Percentiles rank a stretch among this genome's conserved stretches.
Conservation (phyloP, 208 protist species). For the Hexamita inflata region DNA sequence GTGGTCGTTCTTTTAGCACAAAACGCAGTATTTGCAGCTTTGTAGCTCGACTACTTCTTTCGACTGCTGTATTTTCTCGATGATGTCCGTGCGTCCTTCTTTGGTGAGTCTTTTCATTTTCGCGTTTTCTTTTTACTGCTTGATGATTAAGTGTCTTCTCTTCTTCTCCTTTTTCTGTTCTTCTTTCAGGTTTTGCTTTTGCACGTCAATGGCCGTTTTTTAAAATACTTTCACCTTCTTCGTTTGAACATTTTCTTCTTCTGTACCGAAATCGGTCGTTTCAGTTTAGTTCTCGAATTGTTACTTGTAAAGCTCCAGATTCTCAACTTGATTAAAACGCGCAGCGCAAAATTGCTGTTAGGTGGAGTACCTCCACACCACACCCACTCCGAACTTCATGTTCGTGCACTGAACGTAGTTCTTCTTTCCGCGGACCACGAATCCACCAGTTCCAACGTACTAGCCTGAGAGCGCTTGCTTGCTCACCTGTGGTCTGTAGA, state of each 20-base stretch:
- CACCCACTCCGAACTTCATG: conserved; percentile 44
- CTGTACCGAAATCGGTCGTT: too few species aligned
- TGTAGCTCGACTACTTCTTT: too few species aligned
- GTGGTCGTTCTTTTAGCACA: too few species aligned
- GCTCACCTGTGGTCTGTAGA: conserved; percentile 66
- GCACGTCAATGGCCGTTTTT: not conserved
- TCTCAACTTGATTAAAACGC: too few species aligned
- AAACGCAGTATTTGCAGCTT: too few species aligned
- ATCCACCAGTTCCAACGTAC: conserved; percentile 64
- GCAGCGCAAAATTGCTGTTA: too few species aligned
- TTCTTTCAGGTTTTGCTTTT: conserved; percentile 6
- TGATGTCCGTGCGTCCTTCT: conserved; percentile 21
- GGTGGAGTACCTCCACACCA: conserved; percentile 36
- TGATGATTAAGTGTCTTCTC: not conserved
- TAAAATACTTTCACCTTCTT: not conserved
- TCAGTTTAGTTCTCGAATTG: too few species aligned
- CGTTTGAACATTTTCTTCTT: too few species aligned
- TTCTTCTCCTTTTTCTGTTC: not conserved
- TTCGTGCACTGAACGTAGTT: conserved; percentile 59
- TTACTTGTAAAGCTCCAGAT: too few species aligned
- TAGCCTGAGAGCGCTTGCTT: conserved; percentile 66
- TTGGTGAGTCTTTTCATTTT: not conserved
- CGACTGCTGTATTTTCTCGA: too few species aligned
- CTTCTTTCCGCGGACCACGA: conserved; percentile 68
- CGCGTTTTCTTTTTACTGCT: not conserved